phyloP scores from a whole-genome alignment of 495 filamentous ascomycete species.

The Stereocaulon alpinum region DNA sequence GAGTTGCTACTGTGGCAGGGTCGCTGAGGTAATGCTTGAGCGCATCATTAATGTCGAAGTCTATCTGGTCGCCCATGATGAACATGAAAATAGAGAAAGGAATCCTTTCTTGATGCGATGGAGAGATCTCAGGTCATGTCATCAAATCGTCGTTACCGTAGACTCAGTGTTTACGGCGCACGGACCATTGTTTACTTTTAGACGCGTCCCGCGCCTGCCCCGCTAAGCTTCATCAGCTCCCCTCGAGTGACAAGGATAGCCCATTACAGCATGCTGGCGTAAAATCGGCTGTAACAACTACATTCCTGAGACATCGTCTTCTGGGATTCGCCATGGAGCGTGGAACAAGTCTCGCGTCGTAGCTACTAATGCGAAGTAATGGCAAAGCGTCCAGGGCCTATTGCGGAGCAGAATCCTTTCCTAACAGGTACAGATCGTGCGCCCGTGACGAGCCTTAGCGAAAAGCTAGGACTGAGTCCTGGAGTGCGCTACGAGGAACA shows the following conservation, averaged over 20 bases:
- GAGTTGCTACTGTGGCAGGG: slow-evolving; percentile 70
- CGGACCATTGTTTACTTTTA: slow-evolving; percentile 22
- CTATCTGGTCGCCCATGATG: slow-evolving; percentile 38
- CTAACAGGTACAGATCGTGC: slow-evolving; percentile 7
- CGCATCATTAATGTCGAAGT: slow-evolving; percentile 91
- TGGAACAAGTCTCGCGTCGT: no score
- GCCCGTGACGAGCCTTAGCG: not conserved
- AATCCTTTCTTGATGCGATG: not conserved
- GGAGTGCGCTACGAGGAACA: slow-evolving; percentile 23
- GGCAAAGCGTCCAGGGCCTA: not conserved
- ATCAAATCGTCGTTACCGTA: not conserved
- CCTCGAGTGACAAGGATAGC: no score
- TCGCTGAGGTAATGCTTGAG: slow-evolving; percentile 94
- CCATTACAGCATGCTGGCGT: no score
- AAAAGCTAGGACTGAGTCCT: not conserved
- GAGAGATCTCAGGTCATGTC: not conserved
- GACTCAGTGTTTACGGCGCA: slow-evolving; percentile 12
- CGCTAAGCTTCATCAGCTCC: not conserved
- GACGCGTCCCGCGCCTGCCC: slow-evolving; percentile 18
- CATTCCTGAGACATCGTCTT: no score
- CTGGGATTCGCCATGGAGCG: not conserved
- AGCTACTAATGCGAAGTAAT: not conserved
- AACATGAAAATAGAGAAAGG: not conserved
- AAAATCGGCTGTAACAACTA: not conserved
- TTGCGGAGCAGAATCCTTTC: slow-evolving; percentile 11